Percentiles rank a stretch among this genome's conserved stretches.
phyloP scores from a whole-genome alignment of 2,329 filamentous ascomycete genomes.

The Myriosclerotinia curreyana region DNA sequence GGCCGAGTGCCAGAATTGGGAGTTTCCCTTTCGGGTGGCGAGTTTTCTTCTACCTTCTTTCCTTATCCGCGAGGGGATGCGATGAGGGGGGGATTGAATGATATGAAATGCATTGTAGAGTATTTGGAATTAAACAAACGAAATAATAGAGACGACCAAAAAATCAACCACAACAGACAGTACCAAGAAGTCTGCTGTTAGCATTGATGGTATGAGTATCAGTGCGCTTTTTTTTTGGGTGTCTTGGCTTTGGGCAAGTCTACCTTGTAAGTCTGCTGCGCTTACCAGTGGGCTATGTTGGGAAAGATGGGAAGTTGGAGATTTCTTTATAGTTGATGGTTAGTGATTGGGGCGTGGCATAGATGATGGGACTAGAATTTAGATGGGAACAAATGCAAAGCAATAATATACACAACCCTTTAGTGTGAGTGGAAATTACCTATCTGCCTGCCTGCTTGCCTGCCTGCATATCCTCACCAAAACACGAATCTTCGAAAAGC shows the following conservation, averaged over 20 bases:
- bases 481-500: too few species aligned
- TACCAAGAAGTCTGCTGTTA: not conserved
- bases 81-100: too few species aligned
- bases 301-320: too few species aligned
- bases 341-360: too few species aligned
- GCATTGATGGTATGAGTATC: not conserved
- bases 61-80: not conserved
- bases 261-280: not conserved
- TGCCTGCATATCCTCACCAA: too few species aligned
- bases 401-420: too few species aligned
- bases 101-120: not conserved
- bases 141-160: not conserved
- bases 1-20: constrained; percentile 14
- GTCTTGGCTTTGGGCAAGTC: constrained; percentile 4
- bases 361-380: too few species aligned
- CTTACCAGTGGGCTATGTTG: too few species aligned
- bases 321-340: too few species aligned
- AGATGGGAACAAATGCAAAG: too few species aligned
- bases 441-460: too few species aligned
- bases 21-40: not conserved
- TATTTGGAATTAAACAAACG: not conserved
- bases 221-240: not conserved
- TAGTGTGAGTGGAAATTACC: too few species aligned
- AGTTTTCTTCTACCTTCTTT: not conserved
- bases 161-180: not conserved